Base-by-base conservation (phyloP, 202 grass and related monocot genomes). In the Panicum virgatum region DNA sequence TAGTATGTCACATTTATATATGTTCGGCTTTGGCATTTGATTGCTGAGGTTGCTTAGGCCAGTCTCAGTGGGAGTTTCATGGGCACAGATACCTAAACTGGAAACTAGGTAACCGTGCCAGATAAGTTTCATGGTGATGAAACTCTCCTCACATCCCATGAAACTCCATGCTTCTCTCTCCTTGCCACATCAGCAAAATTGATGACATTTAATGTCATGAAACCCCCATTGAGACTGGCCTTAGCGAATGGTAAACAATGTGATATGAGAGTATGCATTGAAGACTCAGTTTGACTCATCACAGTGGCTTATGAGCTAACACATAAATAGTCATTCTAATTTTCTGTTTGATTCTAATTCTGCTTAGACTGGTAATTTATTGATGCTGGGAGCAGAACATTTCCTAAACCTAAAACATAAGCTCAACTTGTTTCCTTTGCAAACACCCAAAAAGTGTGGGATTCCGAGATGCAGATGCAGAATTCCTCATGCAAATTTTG, bases 381-480 rank as follows among this genome's bases (percentile, higher is more conserved):
- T 42, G 15, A 12, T 9, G 52, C 3, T 45, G 10, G 3, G 40
- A 51, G 4, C 19, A 73, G 32, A 67, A 26, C n/a, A 44, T 79
- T 79, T 73, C 34, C n/a, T 2, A 25, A 74, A 25, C 34, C 59
- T 68, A 27, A 61, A 62, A 38, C 40, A 53, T 40, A 79, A 32
- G 42, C 40, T 38, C 50, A 25, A 62, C 60, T 61, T 52, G 15
- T 20, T 37, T 73, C 13, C 32, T 46, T 42, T 67, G 52, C 44
- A 66, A 86, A 73, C 83, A 86, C 51, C 59, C 59, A 73, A 78
- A 86, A 78, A 18, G 78, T 67, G 73, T 78, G 72, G 83, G 58
- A 58, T 67, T 65, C 59, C 45, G 32, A 36, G 61, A 56, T 63
- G 66, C 19, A 58, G 23, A 80, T 22, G 38, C 37, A 59, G 65